Percentiles rank a stretch among this genome's conserved stretches.
Conservation (phyloP, 2,329 filamentous ascomycete genomes). For the Knufia petricola region DNA sequence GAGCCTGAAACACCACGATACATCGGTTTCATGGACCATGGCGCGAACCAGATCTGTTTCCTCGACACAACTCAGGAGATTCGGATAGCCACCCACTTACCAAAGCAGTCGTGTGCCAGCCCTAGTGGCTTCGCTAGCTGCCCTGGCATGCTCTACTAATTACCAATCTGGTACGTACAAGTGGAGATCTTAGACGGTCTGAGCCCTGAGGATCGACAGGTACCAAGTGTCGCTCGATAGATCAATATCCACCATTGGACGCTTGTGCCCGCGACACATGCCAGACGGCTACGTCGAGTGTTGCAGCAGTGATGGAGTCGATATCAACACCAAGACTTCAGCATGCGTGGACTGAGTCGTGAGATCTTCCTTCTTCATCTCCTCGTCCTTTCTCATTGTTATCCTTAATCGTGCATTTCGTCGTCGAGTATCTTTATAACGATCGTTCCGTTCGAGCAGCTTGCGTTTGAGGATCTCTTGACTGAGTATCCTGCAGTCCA, state of each 20-base stretch:
- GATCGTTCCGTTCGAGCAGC: background rate
- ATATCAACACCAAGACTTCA: slow-evolving; percentile 4
- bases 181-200: background rate
- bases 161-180: slow-evolving; percentile 2
- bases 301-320: slow-evolving; percentile 2
- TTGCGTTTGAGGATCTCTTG: slow-evolving; percentile 19
- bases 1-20: too few species aligned
- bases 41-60: background rate
- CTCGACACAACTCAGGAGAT: background rate
- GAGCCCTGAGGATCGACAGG: slow-evolving; percentile 4
- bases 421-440: background rate
- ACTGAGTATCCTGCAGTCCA: slow-evolving; percentile 16
- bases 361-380: background rate
- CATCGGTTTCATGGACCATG: too few species aligned
- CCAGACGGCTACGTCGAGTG: background rate
- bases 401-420: slow-evolving; percentile 1
- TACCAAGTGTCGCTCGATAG: background rate
- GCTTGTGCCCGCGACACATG: slow-evolving; percentile 2
- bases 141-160: background rate
- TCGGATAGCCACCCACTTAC: background rate
- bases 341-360: background rate
- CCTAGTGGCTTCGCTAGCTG: background rate
- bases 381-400: background rate
- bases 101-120: background rate
- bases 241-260: background rate